These are phyloP conservation scores for Lactarius akahatsu DNA, from an alignment of 768 basidiomycete species.

Conservation along the genomic window DNA sequence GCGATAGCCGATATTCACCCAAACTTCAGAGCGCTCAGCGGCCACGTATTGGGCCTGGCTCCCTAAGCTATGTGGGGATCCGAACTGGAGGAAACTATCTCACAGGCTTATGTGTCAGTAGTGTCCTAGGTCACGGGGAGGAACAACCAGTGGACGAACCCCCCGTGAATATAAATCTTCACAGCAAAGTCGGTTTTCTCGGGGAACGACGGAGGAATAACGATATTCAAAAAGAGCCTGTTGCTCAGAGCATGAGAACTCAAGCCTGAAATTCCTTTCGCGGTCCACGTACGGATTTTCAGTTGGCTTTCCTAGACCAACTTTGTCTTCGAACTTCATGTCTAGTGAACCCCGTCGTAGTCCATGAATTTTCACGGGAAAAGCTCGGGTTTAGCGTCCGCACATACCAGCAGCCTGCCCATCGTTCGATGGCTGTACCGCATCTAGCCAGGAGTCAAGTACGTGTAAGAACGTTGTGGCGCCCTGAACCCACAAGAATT, in stretches of 20 bases:
- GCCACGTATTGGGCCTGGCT: constrained; percentile 68
- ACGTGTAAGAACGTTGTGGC: not conserved
- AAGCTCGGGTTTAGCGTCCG: not conserved
- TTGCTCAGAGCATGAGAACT: constrained; percentile 1
- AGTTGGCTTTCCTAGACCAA: constrained; percentile 64
- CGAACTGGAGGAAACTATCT: constrained; percentile 71
- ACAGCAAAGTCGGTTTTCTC: constrained; percentile 54
- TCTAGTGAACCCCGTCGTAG: constrained; percentile 36
- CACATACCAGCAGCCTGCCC: constrained; percentile 56
- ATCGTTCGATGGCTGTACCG: constrained; percentile 60
- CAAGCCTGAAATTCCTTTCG: no score
- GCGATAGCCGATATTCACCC: constrained; percentile 77
- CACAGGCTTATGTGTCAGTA: not conserved
- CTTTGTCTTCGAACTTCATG: constrained; percentile 52
- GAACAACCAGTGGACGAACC: constrained; percentile 40
- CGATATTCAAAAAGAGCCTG: constrained; percentile 67
- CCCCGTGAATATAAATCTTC: constrained; percentile 76
- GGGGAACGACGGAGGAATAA: constrained; percentile 53
- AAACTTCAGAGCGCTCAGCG: constrained; percentile 62
- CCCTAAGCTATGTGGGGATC: constrained; percentile 62
- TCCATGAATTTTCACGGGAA: not conserved
- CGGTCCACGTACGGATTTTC: constrained; percentile 59
- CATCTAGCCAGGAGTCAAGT: constrained; percentile 42
- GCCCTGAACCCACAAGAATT: constrained; percentile 43
- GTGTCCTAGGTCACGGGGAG: not conserved